Conservation (phyloP, 148 eudicot species). For the Selenicereus undatus region DNA sequence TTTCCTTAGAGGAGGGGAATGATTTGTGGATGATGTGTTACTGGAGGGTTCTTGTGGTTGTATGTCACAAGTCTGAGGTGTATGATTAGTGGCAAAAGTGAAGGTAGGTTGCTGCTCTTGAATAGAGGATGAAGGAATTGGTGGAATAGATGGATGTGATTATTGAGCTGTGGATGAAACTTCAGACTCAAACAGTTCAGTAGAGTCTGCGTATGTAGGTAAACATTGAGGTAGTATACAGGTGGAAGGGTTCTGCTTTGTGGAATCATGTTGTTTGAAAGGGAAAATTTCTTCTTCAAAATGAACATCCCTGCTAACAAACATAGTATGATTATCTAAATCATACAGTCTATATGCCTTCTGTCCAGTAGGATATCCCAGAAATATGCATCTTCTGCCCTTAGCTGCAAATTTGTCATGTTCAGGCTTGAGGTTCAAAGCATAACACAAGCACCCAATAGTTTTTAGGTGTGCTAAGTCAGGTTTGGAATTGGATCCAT, state of each 20-base stretch:
- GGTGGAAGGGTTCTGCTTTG: background rate
- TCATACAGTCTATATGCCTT: background rate
- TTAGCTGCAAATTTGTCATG: background rate
- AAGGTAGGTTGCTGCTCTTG: too few species aligned
- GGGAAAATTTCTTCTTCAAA: background rate
- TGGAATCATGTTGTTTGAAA: background rate
- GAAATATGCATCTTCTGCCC: background rate
- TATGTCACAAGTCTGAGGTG: too few species aligned
- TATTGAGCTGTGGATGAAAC: too few species aligned
- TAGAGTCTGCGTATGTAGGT: too few species aligned
- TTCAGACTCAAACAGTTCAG: too few species aligned
- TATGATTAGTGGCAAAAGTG: too few species aligned
- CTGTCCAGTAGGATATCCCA: background rate
- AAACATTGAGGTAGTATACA: too few species aligned
- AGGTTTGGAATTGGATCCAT: background rate
- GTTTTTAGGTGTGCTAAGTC: background rate
- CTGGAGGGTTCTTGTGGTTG: too few species aligned
- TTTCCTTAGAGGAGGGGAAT: background rate
- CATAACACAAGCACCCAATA: background rate
- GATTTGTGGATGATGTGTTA: background rate
- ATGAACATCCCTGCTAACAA: background rate
- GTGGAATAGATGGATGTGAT: too few species aligned
- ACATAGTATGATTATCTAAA: background rate
- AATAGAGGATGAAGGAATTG: too few species aligned
- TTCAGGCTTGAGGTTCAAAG: background rate